Evolutionary conservation across 345 rosid species (phyloP).

Genomic region (Adansonia digitata): DNA sequence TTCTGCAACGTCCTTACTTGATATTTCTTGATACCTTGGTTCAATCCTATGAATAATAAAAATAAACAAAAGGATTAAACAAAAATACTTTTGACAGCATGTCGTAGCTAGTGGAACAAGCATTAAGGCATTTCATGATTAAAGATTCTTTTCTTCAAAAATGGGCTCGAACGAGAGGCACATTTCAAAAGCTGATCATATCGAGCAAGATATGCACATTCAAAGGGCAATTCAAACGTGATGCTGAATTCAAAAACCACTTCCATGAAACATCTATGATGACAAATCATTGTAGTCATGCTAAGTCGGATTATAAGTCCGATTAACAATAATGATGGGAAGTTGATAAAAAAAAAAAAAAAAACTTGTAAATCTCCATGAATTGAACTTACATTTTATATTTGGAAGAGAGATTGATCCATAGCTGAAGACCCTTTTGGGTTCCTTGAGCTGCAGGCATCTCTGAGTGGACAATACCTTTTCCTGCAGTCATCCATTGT

Average conservation of each 20-base stretch:
- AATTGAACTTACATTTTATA: conserved; percentile 59
- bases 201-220: not conserved
- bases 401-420: conserved; percentile 86
- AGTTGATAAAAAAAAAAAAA: too few relatives aligned
- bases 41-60: conserved; percentile 46
- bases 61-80: not conserved
- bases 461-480: conserved; percentile 90
- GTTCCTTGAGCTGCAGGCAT: conserved; percentile 82
- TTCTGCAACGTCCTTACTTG: conserved; percentile 59
- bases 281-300: conserved; percentile 5
- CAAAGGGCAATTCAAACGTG: too few relatives aligned
- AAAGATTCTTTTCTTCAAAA: not conserved
- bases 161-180: not conserved
- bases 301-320: too few relatives aligned
- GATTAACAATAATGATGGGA: too few relatives aligned
- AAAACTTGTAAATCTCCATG: not conserved
- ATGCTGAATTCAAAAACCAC: not conserved
- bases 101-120: conserved; percentile 17
- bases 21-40: conserved; percentile 77
- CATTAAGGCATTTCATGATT: conserved; percentile 14
- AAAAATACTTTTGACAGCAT: conserved; percentile 7
- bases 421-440: conserved; percentile 74
- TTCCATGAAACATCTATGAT: conserved; percentile 4
- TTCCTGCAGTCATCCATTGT: conserved; percentile 99
- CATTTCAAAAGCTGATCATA: not conserved